Base-by-base conservation (phyloP, 2,329 filamentous ascomycete species). In the Graphilbum sp. region DNA sequence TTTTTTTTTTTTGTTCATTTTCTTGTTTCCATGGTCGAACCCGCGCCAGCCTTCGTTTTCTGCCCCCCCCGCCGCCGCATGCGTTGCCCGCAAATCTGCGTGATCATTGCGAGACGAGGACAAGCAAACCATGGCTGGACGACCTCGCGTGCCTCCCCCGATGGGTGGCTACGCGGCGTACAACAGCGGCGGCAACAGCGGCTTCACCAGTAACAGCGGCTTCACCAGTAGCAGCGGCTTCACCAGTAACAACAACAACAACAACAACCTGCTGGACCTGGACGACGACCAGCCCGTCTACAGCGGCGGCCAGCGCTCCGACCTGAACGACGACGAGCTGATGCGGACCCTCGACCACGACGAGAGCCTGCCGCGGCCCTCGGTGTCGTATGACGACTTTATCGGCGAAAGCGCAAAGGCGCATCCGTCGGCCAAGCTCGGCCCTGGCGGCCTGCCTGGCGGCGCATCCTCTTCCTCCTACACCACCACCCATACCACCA, bases 311-410 rank as follows among this genome's bases (percentile, higher is more conserved):
- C 79, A 86, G 56, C 73, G 75, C 41, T 79, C 86, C 36, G 73
- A 49, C 20, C 43, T 55, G 32, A 57, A 79, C 55, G 86, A 94
- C 55, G 80, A 92, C 47, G 76, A 87, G 47, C 66, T 93, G 35
- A 63, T 88, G 52, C 72, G 75, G 54, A 74, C 74, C 51, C 75
- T 79, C 52, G 69, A 82, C 51, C 67, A 74, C 45, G 40, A 41
- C 41, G 43, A 40, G 46, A 63, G 69, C 34, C 70, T 72, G 44
- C 61, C 75, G 41, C 80, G 88, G 47, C 83, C 86, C 37, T 95
- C 87, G 20, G 76, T 88, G 37, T 93, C 86, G 41, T 95, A 95
- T 60, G 88, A 95, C 66, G 81, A 90, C 51, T 96, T 95, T 56
- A 79, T 96, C 45, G 88, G 88, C 46, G 75, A 66, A 36, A 63